Base-by-base conservation (phyloP, 1,139 yeast species). In the Saccharomyces uvarum region DNA sequence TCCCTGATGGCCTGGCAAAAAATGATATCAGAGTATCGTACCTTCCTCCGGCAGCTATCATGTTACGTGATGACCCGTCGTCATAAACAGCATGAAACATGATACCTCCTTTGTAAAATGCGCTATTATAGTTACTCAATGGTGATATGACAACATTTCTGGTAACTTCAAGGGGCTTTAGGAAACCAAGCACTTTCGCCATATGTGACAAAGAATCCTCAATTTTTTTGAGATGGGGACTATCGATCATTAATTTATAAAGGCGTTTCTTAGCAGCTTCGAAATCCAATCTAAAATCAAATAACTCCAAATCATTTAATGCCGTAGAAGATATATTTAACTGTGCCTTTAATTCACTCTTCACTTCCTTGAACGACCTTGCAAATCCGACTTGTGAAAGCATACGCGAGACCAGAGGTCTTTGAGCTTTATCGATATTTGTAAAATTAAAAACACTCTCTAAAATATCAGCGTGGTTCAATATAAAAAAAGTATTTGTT, bases 21-120 rank as follows among this genome's bases (percentile, higher is more conserved):
- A 83, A 78, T 2, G 80, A 74, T 21, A 90, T 79, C 59, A 91
- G 75, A 24, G 76, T 73, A 65, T 93, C 98, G 65, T 89, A 93
- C 52, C 99, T 75, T 1, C 99, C 99, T 49, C 99, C 99, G 0
- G 95, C 93, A 11, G 95, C 95, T 47, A 91, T 83, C 77, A 62
- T 64, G 49, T 69, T 70, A 58, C 75, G 70, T 42, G 61, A 51
- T 57, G 71, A 69, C 60, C 71, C 73, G 48, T 76, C 80, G 56
- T 86, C 86, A 62, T 82, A 80, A 0, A 89, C 80, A 0, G 87
- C 90, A 64, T 89, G 96, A 66, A 91, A 93, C 95, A 93, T 89
- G 1, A 91, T 73, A 0, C 96, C 96, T 26, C 83, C 83, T 38
- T 77, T 74, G 67, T 90, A 93, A 66, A 89, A 91, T 26, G 83